Evolutionary conservation across 352 stramenopile genomes (phyloP), one percentile per base, ranked within the genome.

Genomic region (Phytophthora quininea): DNA sequence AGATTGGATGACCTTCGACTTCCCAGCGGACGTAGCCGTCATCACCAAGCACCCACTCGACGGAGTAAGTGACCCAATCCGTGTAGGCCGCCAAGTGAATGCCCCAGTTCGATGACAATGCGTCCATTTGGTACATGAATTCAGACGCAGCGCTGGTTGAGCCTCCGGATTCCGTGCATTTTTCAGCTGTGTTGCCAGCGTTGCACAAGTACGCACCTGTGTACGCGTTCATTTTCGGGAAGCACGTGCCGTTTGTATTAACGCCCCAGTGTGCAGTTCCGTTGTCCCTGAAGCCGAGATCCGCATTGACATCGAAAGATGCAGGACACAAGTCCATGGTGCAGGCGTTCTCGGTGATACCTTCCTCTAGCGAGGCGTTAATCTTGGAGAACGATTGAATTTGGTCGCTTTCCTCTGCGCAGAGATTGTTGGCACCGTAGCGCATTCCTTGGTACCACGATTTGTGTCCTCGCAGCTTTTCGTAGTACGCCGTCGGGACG

Each of bases 221-320:
- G 15, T 47, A 47, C 40, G 40, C 40, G 40, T 47, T 47, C 40
- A 47, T 47, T 47, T 47, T 47, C 4, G 40, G 40, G 15, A 47
- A 47, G 40, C 40, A 47, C 19, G 40, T 47, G 9, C 40, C 40
- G 19, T 47, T 47, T 9, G 40, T 47, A 14, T 47, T 47, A 14
- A 47, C 40, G 6, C 35, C 40, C 40, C 40, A 47, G 40, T 47
- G 15, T 14, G 40, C 19, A 19, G 40, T 19, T 47, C 40, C 40
- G 40, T 47, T 47, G 12, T 47, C 40, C 40, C 12, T 47, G 19
- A 24, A 14, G 15, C 40, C 40, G 15, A 47, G 15, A 14, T 47
- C 40, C 6, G 40, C 9, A 24, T 47, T 47, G 4, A 47, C 40
- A 14, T 47, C 40, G 12, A 47, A 47, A 19, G 40, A 47, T 47